Conservation (phyloP, 2,329 filamentous ascomycete genomes). For the Hypoxylon sp. region DNA sequence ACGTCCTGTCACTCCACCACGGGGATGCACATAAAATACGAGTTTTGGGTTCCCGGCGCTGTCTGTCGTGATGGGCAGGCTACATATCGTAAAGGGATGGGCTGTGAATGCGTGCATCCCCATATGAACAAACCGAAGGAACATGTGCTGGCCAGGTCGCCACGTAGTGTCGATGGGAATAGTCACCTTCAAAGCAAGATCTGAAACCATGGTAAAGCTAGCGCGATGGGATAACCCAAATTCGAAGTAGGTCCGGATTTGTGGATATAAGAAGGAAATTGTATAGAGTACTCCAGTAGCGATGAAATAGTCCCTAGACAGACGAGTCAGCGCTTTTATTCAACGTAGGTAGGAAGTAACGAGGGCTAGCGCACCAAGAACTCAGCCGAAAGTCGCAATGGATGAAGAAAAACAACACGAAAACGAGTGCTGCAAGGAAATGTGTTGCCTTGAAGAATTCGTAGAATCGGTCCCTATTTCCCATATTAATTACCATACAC, state of each 20-base stretch:
- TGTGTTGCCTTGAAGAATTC: conserved; percentile 74
- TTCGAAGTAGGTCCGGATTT: conserved; percentile 64
- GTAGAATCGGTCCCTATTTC: conserved; percentile 64
- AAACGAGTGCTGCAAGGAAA: conserved; percentile 65
- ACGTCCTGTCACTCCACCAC: conserved; percentile 64
- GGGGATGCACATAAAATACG: conserved; percentile 67
- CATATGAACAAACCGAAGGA: conserved; percentile 65
- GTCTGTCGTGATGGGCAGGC: conserved; percentile 55
- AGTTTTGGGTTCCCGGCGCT: conserved; percentile 56
- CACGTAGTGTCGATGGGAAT: conserved; percentile 63
- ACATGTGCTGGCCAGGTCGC: conserved; percentile 68
- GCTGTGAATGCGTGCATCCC: conserved; percentile 61
- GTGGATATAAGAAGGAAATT: conserved; percentile 61
- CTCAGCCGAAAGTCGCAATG: conserved; percentile 70
- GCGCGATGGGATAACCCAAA: conserved; percentile 64
- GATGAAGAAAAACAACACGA: conserved; percentile 72
- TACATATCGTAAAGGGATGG: conserved; percentile 71
- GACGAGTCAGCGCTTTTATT: conserved; percentile 11
- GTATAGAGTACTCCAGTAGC: conserved; percentile 68
- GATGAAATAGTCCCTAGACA: conserved; percentile 71
- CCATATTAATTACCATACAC: neutral
- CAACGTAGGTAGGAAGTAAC: neutral
- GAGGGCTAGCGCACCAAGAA: conserved; percentile 60
- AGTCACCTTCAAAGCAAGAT: conserved; percentile 59
- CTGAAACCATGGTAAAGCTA: conserved; percentile 57